phyloP scores from a whole-genome alignment of 2,329 filamentous ascomycete species.

The Epichloe glyceriae region DNA sequence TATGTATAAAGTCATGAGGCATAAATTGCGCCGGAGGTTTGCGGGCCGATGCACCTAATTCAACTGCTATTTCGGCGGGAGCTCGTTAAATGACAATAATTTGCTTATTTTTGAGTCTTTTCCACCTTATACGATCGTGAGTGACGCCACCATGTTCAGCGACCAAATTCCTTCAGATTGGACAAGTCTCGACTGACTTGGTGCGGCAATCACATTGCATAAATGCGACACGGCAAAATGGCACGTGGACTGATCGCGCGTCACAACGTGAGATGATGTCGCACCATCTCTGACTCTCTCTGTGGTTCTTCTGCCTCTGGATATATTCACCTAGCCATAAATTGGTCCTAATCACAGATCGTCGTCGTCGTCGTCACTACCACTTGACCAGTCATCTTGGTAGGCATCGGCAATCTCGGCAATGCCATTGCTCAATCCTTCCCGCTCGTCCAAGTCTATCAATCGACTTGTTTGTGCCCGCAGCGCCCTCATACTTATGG shows the following conservation, averaged over 20 bases:
- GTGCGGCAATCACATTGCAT: not conserved
- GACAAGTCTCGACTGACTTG: not conserved
- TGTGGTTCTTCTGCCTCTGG: not conserved
- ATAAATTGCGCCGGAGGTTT: not conserved
- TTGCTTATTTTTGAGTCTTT: not conserved
- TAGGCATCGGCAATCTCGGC: constrained; percentile 79
- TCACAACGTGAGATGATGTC: not conserved
- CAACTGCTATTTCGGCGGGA: not conserved
- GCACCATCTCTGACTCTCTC: not conserved
- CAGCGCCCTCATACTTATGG: constrained; percentile 51
- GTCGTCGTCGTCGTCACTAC: constrained; percentile 58
- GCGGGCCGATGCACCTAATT: not conserved
- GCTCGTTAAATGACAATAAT: not conserved
- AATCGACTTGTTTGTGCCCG: constrained; percentile 50
- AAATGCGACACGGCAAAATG: not conserved
- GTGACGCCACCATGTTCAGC: not conserved
- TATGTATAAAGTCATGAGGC: not conserved
- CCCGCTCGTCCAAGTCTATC: constrained; percentile 65
- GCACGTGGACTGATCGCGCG: not conserved
- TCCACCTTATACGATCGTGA: not conserved
- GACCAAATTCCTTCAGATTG: not conserved
- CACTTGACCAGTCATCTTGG: constrained; percentile 75
- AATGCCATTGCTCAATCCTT: constrained; percentile 68
- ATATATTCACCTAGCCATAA: not conserved
- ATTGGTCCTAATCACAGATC: constrained; percentile 18